Evolutionary conservation across 306 rosid genomes (phyloP).

Genomic region (Prosopis cineraria): DNA sequence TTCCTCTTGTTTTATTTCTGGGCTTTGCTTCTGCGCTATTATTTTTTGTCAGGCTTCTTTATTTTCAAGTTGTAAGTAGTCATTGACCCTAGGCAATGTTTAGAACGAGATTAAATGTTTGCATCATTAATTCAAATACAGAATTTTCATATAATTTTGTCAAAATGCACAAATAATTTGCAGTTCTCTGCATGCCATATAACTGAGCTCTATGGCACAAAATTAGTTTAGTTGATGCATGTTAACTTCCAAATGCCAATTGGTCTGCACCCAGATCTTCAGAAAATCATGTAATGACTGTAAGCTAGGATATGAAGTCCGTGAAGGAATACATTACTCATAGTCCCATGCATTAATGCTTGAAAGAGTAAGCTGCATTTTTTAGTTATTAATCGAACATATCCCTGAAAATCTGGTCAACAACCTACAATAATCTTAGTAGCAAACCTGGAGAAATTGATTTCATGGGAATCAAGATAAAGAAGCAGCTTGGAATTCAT

Average conservation of each 20-base stretch:
- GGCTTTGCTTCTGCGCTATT: not conserved
- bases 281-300: not conserved
- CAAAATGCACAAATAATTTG: not conserved
- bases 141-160: not conserved
- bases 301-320: not conserved
- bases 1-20: not conserved
- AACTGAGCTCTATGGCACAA: not conserved
- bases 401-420: not conserved
- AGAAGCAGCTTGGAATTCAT: not conserved
- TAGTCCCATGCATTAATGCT: not conserved
- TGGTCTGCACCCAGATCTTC: not conserved
- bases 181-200: not conserved
- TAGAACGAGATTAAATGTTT: not conserved
- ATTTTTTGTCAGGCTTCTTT: slow-evolving; percentile 2
- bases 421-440: not conserved
- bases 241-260: not conserved
- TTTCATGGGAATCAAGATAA: not conserved
- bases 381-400: not conserved
- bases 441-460: not conserved
- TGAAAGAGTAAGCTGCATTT: not conserved
- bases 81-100: not conserved
- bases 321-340: not conserved
- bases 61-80: not conserved
- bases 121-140: not conserved
- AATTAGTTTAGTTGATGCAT: slow-evolving; percentile 5